phyloP scores from a whole-genome alignment of 1,284 basidiomycete species.

The Ustilago crameri region DNA sequence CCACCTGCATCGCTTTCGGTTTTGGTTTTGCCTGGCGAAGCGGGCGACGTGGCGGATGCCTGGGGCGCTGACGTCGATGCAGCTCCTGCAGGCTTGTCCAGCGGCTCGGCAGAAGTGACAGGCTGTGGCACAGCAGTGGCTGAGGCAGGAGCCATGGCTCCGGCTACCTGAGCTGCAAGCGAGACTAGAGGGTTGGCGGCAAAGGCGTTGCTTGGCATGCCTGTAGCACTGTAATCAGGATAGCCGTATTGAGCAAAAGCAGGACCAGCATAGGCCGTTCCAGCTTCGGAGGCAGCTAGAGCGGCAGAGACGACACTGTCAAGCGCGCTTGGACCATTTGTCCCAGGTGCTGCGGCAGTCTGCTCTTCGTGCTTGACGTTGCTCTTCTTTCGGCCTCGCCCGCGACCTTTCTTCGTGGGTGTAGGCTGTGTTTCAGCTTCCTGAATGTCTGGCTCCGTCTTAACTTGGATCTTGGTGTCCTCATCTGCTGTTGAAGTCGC shows the following conservation, averaged over 20 bases:
- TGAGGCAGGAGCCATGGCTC: slow-evolving; percentile 20
- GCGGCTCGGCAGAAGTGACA: slow-evolving; percentile 6
- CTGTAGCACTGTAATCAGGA: slow-evolving; percentile 40
- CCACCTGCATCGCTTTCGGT: slow-evolving; percentile 67
- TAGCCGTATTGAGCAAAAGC: slow-evolving; percentile 43
- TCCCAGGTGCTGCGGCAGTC: slow-evolving; percentile 3
- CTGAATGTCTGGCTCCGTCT: slow-evolving; percentile 29
- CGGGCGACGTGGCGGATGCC: slow-evolving; percentile 30
- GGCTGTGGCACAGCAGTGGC: slow-evolving; percentile 13
- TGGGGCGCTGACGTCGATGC: slow-evolving; percentile 15
- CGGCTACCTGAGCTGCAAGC: slow-evolving; percentile 41
- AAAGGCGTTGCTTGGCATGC: slow-evolving; percentile 39
- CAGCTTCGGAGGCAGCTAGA: slow-evolving; percentile 25
- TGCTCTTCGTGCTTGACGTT: slow-evolving; percentile 18
- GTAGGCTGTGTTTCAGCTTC: slow-evolving; percentile 17
- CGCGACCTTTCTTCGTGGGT: slow-evolving; percentile 35
- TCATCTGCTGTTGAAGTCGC: slow-evolving; percentile 23
- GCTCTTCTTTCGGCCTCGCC: slow-evolving; percentile 43
- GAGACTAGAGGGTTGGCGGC: slow-evolving; percentile 40
- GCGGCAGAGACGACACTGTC: slow-evolving; percentile 36
- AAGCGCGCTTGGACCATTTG: slow-evolving; percentile 15
- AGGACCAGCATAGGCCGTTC: slow-evolving; percentile 19
- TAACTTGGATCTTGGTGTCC: slow-evolving; percentile 23
- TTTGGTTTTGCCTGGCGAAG: slow-evolving; percentile 36
- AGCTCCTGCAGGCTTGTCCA: slow-evolving; percentile 14